Base-by-base conservation (phyloP, 768 basidiomycete genomes). In the Daedaleopsis sinensis region DNA sequence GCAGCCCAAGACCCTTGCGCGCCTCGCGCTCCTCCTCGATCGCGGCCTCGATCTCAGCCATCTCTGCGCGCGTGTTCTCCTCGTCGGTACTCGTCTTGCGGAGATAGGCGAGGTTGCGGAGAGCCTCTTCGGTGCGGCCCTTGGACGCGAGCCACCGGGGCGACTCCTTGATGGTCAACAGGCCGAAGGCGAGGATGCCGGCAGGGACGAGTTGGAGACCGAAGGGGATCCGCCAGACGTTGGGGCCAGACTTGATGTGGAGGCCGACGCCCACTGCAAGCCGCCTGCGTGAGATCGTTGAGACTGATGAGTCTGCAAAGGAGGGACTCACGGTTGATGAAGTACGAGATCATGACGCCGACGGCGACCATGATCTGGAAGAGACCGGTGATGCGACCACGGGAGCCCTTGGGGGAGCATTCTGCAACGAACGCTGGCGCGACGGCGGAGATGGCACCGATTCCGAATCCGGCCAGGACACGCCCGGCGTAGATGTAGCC, bases 361-460 rank as follows among this genome's bases (percentile, higher is more conserved):
- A 85, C 78, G 23, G 91, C 90, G 21, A 91, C 92, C 84, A 92
- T 88, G 72, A 95, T 85, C 72, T 94, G 93, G 81, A 94, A 94
- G 36, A 91, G 69, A 47, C 93, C 92, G 0, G 91, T 93, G 65
- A 94, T 91, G 52, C 90, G 82, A 7, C 93, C 93, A 62, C 94
- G 88, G 7, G 93, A 90, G 21, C 91, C 81, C 71, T 94, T 95
- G 6, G 94, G 94, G 2, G 88, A 82, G 72, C 92, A 93, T 72
- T 96, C 94, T 11, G 90, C 88, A 21, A 94, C 92, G 69, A 85
- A 96, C 0, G 91, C 87, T 6, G 93, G 94, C 1, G 92, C 87
- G 3, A 94, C 88, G n/a, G 88, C 85, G 19, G 84, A 91, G 65
- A 94, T 92, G 7, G 82, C 88, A 66, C 94, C 93, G 52, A 94